phyloP scores from a whole-genome alignment of 352 stramenopile species.

The Phytophthora cajani region DNA sequence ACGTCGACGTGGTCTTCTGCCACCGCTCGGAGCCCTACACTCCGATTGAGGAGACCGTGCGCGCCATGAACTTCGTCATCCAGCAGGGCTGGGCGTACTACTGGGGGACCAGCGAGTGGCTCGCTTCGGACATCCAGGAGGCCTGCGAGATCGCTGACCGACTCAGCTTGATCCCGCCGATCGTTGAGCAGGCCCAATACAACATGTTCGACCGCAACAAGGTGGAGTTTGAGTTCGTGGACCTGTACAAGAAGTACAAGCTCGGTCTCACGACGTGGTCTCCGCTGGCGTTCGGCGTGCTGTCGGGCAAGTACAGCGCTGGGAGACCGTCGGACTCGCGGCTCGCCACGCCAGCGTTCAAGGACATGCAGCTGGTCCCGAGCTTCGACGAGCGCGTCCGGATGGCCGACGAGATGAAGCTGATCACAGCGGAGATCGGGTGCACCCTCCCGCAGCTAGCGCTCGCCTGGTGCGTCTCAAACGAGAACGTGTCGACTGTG shows the following conservation, averaged over 20 bases:
- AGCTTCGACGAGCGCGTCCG: neutral
- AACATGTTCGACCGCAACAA: neutral
- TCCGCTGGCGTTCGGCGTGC: neutral
- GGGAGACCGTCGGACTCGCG: neutral
- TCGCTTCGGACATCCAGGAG: neutral
- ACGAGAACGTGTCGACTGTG: no score
- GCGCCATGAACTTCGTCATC: neutral
- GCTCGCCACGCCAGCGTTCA: slow-evolving; percentile 20
- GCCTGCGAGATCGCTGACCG: neutral
- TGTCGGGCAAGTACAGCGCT: no score
- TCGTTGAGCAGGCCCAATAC: neutral
- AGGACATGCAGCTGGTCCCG: slow-evolving; percentile 32
- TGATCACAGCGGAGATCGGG: neutral
- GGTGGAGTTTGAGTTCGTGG: neutral
- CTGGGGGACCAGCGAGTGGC: neutral
- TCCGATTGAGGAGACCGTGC: neutral
- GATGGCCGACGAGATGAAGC: neutral
- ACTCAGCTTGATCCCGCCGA: neutral
- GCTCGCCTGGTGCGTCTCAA: no score
- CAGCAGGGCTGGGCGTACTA: neutral
- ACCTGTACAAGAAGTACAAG: neutral
- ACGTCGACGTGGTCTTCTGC: neutral
- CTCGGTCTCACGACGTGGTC: neutral
- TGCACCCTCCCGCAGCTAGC: no score
- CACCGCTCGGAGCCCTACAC: neutral